Percentiles rank a stretch among this genome's conserved stretches.
These are phyloP conservation scores for Helicocarpus griseus DNA, from an alignment of 2,329 filamentous ascomycete genomes.

Conservation along the genomic window DNA sequence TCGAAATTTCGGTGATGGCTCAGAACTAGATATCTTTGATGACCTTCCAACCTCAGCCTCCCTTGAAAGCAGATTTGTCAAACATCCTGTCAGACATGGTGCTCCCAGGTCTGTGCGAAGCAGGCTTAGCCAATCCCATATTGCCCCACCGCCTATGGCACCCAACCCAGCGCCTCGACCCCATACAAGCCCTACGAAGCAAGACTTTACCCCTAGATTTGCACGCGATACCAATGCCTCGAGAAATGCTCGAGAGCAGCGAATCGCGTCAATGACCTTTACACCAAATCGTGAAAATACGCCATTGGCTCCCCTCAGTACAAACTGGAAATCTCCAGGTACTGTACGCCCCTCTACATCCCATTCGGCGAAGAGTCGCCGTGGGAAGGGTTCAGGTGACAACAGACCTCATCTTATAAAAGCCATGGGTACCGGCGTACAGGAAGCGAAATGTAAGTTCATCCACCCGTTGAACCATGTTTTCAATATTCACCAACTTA, in stretches of 20 bases:
- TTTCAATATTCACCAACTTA: constrained; percentile 7
- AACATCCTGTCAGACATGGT: constrained; percentile 62
- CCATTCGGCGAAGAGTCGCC: constrained; percentile 39
- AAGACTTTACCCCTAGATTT: constrained; percentile 50
- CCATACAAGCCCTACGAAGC: constrained; percentile 45
- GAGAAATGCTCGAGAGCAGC: constrained; percentile 54
- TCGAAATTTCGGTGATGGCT: constrained; percentile 79
- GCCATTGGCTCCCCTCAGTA: constrained; percentile 43
- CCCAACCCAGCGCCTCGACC: constrained; percentile 42
- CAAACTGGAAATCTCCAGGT: constrained; percentile 51
- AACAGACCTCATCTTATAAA: constrained; percentile 80
- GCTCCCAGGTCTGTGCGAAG: constrained; percentile 53
- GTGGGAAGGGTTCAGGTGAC: constrained; percentile 25
- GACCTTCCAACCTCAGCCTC: constrained; percentile 82
- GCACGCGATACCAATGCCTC: constrained; percentile 58
- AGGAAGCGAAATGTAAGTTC: constrained; percentile 68
- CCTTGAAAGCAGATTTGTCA: constrained; percentile 72
- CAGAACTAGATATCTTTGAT: constrained; percentile 86
- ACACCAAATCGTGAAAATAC: constrained; percentile 31
- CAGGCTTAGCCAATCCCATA: constrained; percentile 37
- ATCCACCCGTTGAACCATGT: neutral
- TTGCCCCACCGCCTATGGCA: constrained; percentile 19
- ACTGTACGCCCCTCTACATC: constrained; percentile 42
- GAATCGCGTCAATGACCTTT: constrained; percentile 38
- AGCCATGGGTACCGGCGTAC: constrained; percentile 62